Evolutionary conservation across 768 basidiomycete species (phyloP).

Genomic region (Trametopsis cervina): DNA sequence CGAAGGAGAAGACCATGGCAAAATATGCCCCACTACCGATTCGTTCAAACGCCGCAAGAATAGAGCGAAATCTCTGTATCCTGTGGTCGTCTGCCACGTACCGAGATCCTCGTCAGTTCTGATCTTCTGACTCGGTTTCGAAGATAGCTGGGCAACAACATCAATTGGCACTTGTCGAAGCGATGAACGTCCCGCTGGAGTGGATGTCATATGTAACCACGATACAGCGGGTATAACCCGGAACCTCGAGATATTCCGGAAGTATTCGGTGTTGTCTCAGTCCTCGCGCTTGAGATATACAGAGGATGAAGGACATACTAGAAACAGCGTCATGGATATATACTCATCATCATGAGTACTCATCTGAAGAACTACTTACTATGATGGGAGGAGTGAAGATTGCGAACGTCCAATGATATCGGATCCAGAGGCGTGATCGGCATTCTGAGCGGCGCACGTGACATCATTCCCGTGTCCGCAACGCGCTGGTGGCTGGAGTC

Average conservation of each 20-base stretch:
- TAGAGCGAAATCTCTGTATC: conserved; percentile 66
- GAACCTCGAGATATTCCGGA: conserved; percentile 3
- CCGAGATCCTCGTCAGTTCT: conserved; percentile 66
- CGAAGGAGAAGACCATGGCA: conserved; percentile 33
- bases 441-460: too few relatives aligned
- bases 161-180: conserved; percentile 27
- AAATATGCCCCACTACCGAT: conserved; percentile 59
- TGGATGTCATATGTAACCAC: conserved; percentile 4
- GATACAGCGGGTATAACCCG: neutral
- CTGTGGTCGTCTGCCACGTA: conserved; percentile 62
- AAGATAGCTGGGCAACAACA: conserved; percentile 13
- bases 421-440: too few relatives aligned
- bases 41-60: conserved; percentile 76
- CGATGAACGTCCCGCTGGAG: conserved; percentile 14
- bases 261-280: too few relatives aligned
- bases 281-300: too few relatives aligned
- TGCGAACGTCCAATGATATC: too few relatives aligned
- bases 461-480: too few relatives aligned
- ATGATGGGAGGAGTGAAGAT: too few relatives aligned
- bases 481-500: too few relatives aligned
- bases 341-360: too few relatives aligned
- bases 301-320: too few relatives aligned
- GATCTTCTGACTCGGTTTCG: conserved; percentile 48
- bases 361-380: too few relatives aligned
- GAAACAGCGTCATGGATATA: too few relatives aligned